These are phyloP conservation scores for Clarireedia sp. DNA, from an alignment of 2,329 filamentous ascomycete genomes.

Conservation along the genomic window DNA sequence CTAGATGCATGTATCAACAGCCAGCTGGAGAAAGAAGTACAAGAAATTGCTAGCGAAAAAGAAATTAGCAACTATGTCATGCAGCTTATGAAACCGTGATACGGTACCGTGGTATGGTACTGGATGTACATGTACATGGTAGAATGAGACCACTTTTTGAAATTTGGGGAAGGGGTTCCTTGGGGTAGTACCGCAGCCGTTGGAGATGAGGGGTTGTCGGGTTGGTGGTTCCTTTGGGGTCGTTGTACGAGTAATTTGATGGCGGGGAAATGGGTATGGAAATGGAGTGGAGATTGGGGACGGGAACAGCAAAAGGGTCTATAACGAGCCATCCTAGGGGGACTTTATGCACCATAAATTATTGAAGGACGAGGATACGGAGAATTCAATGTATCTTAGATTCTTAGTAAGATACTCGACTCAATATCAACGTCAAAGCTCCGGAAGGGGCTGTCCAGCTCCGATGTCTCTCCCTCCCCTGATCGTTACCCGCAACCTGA, in stretches of 20 bases:
- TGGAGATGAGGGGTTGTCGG: constrained; percentile 7
- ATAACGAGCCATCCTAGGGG: neutral
- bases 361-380: too few relatives aligned
- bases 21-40: neutral
- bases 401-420: neutral
- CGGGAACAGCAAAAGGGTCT: neutral
- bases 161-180: neutral
- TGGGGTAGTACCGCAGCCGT: constrained; percentile 7
- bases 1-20: neutral
- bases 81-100: constrained; percentile 7
- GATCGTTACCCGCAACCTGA: too few relatives aligned
- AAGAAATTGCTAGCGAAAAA: neutral
- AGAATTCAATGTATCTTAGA: neutral
- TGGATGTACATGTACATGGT: neutral
- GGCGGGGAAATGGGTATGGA: neutral
- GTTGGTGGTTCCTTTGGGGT: neutral
- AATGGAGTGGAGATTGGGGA: too few relatives aligned
- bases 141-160: constrained; percentile 3
- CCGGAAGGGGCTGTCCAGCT: neutral
- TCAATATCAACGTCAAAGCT: neutral
- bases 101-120: neutral
- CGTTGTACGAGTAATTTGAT: neutral
- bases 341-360: neutral
- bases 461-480: too few relatives aligned
- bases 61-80: neutral